Conservation (phyloP, 768 basidiomycete genomes). For the Pleurotus cornucopiae region DNA sequence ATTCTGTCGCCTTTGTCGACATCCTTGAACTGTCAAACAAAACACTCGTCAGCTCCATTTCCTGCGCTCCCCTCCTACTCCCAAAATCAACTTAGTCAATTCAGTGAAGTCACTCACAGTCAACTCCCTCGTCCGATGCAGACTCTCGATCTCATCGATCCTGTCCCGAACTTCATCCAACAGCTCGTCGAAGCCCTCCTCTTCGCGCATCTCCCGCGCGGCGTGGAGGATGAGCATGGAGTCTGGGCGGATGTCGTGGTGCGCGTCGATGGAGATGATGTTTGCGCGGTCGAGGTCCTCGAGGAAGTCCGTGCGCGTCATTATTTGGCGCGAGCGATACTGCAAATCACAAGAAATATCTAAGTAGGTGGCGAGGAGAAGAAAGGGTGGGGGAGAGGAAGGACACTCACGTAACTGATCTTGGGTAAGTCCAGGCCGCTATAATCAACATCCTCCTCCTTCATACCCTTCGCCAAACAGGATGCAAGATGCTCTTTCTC, state of each 20-base stretch:
- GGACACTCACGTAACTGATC: conserved; percentile 51
- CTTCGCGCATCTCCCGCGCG: conserved; percentile 64
- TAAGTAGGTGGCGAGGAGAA: no score
- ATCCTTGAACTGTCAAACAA: conserved; percentile 47
- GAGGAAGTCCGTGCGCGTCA: conserved; percentile 82
- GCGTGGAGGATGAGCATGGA: conserved; percentile 74
- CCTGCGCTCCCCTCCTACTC: conserved; percentile 28
- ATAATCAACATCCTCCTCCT: conserved; percentile 23
- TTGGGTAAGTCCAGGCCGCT: conserved; percentile 54
- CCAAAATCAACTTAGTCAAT: not conserved
- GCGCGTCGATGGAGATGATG: conserved; percentile 76
- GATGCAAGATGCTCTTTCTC: conserved; percentile 37
- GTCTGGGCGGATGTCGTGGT: conserved; percentile 77
- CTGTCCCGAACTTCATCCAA: conserved; percentile 69
- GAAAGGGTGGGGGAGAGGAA: conserved; percentile 1
- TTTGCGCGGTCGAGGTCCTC: conserved; percentile 69
- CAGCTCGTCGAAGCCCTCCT: conserved; percentile 77
- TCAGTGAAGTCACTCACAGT: conserved; percentile 41
- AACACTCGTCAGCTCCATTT: no score
- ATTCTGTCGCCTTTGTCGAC: conserved; percentile 43
- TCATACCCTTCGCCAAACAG: conserved; percentile 29
- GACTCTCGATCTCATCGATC: conserved; percentile 83
- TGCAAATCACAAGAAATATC: conserved; percentile 12
- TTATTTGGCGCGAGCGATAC: conserved; percentile 74
- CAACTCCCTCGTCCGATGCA: conserved; percentile 74